phyloP scores from a whole-genome alignment of 306 rosid species.

The Ceratonia siliqua region DNA sequence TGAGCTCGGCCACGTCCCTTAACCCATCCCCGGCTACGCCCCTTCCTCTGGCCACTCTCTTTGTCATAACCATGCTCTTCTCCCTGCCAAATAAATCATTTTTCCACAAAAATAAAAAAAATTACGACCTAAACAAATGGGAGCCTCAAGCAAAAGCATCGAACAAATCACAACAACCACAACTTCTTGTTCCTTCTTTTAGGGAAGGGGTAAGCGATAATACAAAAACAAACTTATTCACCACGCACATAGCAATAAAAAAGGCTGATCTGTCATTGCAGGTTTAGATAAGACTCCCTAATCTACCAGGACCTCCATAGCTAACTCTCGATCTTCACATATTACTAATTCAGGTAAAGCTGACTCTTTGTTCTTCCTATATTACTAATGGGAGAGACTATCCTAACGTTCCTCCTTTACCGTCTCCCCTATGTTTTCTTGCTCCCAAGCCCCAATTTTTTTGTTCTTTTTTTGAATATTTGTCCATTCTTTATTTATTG shows the following conservation, averaged over 20 bases:
- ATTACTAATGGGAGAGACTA: too few species aligned
- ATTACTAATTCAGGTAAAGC: neutral
- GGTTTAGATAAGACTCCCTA: neutral
- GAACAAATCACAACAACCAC: neutral
- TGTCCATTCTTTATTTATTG: too few species aligned
- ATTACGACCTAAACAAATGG: slow-evolving; percentile 14
- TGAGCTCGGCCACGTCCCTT: slow-evolving; percentile 87
- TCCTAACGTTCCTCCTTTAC: too few species aligned
- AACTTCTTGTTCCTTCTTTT: neutral
- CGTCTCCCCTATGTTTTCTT: too few species aligned
- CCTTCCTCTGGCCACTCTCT: slow-evolving; percentile 82
- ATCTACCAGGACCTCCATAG: neutral
- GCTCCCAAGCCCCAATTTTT: too few species aligned
- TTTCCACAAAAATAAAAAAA: neutral
- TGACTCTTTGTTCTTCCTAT: too few species aligned
- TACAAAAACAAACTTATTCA: neutral
- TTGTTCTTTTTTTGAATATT: too few species aligned
- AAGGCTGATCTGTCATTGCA: too few species aligned
- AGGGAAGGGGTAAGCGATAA: neutral
- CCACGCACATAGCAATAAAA: neutral
- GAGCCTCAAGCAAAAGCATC: neutral
- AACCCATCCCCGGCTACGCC: slow-evolving; percentile 63
- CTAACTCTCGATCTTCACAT: neutral
- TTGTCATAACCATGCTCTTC: slow-evolving; percentile 79
- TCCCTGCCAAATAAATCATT: slow-evolving; percentile 52